Conservation (phyloP, 2,329 filamentous ascomycete genomes). For the Nemania abortiva region DNA sequence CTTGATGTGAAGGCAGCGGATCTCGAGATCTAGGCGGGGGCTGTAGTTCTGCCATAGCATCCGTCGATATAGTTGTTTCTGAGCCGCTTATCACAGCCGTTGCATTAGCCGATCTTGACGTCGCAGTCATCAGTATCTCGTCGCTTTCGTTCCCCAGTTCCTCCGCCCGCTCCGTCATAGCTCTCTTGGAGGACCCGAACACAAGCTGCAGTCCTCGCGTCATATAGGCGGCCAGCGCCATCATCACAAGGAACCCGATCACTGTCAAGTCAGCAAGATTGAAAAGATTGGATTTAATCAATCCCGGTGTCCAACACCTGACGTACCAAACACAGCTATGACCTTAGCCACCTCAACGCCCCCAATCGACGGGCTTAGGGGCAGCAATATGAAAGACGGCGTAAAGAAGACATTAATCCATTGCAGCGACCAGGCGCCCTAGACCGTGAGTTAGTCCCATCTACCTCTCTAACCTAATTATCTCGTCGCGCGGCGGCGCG, state of each 20-base stretch:
- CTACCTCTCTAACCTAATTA: background rate
- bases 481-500: no score
- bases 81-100: slow-evolving; percentile 36
- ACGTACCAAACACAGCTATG: slow-evolving; percentile 68
- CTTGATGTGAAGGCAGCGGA: slow-evolving; percentile 22
- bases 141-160: slow-evolving; percentile 61
- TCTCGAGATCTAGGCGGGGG: slow-evolving; percentile 36
- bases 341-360: slow-evolving; percentile 69
- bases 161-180: slow-evolving; percentile 57
- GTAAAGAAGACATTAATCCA: slow-evolving; percentile 72
- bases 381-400: slow-evolving; percentile 69
- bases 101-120: slow-evolving; percentile 6
- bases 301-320: background rate
- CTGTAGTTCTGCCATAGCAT: slow-evolving; percentile 33
- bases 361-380: slow-evolving; percentile 66
- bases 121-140: slow-evolving; percentile 59
- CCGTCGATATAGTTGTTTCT: slow-evolving; percentile 21
- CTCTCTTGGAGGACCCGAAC: slow-evolving; percentile 64
- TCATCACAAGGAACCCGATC: slow-evolving; percentile 28
- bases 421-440: slow-evolving; percentile 68
- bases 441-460: background rate
- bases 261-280: slow-evolving; percentile 59
- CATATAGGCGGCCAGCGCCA: slow-evolving; percentile 48
- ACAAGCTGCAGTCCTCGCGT: slow-evolving; percentile 65
- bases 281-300: no score